A percentile compares a stretch with the other conserved stretches of the same genome.
phyloP scores from a whole-genome alignment of 208 protist genomes.

The Histomonas meleagridis region DNA sequence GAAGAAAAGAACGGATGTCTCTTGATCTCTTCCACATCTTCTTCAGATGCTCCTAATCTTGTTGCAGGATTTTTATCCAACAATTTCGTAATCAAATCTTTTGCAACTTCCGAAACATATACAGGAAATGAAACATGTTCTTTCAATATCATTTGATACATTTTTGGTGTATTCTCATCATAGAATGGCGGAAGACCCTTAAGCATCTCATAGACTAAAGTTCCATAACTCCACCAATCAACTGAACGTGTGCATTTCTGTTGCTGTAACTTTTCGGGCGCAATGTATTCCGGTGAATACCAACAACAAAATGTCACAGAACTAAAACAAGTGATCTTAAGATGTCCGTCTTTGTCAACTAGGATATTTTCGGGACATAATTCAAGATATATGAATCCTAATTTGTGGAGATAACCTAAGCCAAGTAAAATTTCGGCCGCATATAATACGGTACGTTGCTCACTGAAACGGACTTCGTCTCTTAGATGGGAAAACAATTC shows the following conservation, averaged over 20 bases:
- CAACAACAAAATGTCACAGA: slow-evolving; percentile 41
- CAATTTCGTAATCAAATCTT: slow-evolving; percentile 31
- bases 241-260: slow-evolving; percentile 57
- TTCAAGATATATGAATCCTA: slow-evolving; percentile 56
- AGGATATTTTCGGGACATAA: slow-evolving; percentile 66
- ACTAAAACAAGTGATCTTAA: slow-evolving; percentile 77
- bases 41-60: neutral
- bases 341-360: slow-evolving; percentile 58
- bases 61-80: slow-evolving; percentile 38
- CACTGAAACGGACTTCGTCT: slow-evolving; percentile 42
- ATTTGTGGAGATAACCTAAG: slow-evolving; percentile 55
- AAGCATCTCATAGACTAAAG: slow-evolving; percentile 62
- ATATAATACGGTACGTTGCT: slow-evolving; percentile 44
- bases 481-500: slow-evolving; percentile 65
- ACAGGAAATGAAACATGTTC: slow-evolving; percentile 48
- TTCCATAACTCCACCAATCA: slow-evolving; percentile 63
- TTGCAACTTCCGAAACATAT: slow-evolving; percentile 49
- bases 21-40: slow-evolving; percentile 43
- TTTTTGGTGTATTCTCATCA: slow-evolving; percentile 41
- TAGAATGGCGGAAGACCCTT: slow-evolving; percentile 48
- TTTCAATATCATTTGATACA: slow-evolving; percentile 57
- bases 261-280: slow-evolving; percentile 40
- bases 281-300: slow-evolving; percentile 50
- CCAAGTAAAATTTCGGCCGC: slow-evolving; percentile 47
- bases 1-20: slow-evolving; percentile 38